Conservation (phyloP, 208 protist genomes). For the Leishmania arabica region DNA sequence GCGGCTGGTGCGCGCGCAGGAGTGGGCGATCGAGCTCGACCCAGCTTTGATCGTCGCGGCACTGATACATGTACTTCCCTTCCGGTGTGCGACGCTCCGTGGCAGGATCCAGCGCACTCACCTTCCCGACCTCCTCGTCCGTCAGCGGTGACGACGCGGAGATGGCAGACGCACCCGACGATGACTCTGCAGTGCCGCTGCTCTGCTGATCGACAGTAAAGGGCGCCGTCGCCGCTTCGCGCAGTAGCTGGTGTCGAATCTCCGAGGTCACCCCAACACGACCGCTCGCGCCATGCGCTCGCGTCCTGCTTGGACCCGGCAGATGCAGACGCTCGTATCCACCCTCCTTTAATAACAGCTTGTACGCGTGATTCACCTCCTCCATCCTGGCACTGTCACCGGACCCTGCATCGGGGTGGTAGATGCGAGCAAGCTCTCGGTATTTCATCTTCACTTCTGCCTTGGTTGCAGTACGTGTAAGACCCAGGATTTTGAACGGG, state of each 20-base stretch:
- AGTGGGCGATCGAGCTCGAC: slow-evolving; percentile 70
- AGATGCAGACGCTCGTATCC: slow-evolving; percentile 75
- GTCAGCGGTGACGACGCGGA: slow-evolving; percentile 28
- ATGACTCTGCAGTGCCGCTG: background rate
- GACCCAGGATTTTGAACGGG: slow-evolving; percentile 74
- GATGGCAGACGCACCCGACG: background rate
- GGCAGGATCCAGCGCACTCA: slow-evolving; percentile 69
- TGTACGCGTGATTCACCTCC: slow-evolving; percentile 87
- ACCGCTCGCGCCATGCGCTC: background rate
- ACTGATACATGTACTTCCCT: slow-evolving; percentile 83
- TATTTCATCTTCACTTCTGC: slow-evolving; percentile 85
- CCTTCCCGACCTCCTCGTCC: slow-evolving; percentile 66
- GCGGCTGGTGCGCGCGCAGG: slow-evolving; percentile 58
- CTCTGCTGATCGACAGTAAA: slow-evolving; percentile 44
- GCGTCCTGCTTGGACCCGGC: slow-evolving; percentile 5
- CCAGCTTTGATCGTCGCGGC: slow-evolving; percentile 76
- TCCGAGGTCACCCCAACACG: slow-evolving; percentile 31
- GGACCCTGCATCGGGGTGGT: slow-evolving; percentile 75
- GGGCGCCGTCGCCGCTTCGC: slow-evolving; percentile 22
- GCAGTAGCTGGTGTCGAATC: slow-evolving; percentile 12
- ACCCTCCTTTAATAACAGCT: slow-evolving; percentile 81
- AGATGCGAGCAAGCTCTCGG: slow-evolving; percentile 77
- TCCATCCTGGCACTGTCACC: slow-evolving; percentile 82
- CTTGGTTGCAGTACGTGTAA: slow-evolving; percentile 67
- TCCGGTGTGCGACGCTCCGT: slow-evolving; percentile 69